Base-by-base conservation (phyloP, 345 rosid species). In the Salix viminalis region DNA sequence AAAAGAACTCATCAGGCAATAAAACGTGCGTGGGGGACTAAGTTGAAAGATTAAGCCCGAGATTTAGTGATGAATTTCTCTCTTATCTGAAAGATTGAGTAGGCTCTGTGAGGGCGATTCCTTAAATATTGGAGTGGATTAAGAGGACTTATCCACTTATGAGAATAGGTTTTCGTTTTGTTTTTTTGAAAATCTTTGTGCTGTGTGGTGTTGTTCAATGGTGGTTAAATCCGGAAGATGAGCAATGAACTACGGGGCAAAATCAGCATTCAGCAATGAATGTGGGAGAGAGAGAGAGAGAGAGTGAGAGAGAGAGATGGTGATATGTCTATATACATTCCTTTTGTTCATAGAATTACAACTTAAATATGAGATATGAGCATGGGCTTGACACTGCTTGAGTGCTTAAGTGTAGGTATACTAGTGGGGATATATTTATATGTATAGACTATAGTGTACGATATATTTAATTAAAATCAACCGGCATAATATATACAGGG, bases 61-160 rank as follows among this genome's bases (percentile, higher is more conserved):
- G 84, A 82, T 75, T 69, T 64, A 69, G 78, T 77, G 79, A 28
- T 58, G n/a, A 60, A 77, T 14, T 69, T 65, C 58, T 66, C 67
- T 67, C 81, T 70, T 77, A 73, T 69, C 78, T 73, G 37, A 46
- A 46, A 60, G 50, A 77, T 65, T 81, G 85, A 66, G 36, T 72
- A 65, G 77, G 69, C 23, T 65, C 44, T 26, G 12, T 21, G 26
- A 18, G 14, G 75, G 76, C n/a, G 12, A 65, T 75, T 76, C 78
- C 85, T 80, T 36, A 28, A 77, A 76, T 13, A 67, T 64, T 72
- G 85, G 85, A 78, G 81, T 28, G 69, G 85, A 83, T 82, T 79
- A 69, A 73, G 83, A 80, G 66, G 82, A 83, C 86, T 88, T 90
- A 87, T 88, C 90, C 90, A 87, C 82, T 77, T 67, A 42, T 37